These are phyloP conservation scores for Prunus fruticosa DNA, from an alignment of 306 rosid genomes.

Conservation along the genomic window DNA sequence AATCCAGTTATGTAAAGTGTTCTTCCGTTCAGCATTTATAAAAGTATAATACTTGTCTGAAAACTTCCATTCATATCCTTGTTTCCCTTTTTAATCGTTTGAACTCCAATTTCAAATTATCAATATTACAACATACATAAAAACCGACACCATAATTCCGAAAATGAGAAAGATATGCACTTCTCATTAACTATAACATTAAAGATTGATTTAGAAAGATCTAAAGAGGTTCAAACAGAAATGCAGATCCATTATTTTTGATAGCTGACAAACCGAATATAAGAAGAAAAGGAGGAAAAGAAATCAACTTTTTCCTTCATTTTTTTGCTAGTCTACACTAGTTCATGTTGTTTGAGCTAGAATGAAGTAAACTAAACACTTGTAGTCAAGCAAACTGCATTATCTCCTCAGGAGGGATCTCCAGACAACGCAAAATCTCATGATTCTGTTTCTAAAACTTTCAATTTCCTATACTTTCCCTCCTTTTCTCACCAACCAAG, in stretches of 20 bases:
- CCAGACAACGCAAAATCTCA: background rate
- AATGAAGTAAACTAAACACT: background rate
- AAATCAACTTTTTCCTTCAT: background rate
- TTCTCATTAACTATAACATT: background rate
- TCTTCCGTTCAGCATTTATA: background rate
- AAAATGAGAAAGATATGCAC: background rate
- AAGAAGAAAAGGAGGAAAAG: background rate
- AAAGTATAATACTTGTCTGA: background rate
- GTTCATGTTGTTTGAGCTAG: background rate
- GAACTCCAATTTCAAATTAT: background rate
- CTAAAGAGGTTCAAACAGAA: background rate
- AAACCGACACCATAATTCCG: background rate
- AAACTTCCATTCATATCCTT: background rate
- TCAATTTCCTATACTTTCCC: background rate
- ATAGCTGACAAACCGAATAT: background rate
- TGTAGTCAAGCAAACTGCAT: background rate
- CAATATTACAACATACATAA: background rate
- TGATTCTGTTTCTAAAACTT: background rate
- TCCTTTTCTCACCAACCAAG: slow-evolving; percentile 20
- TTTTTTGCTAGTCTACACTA: background rate
- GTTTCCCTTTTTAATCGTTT: background rate
- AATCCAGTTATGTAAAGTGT: background rate
- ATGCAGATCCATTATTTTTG: background rate
- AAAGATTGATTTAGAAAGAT: background rate
- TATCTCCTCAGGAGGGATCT: background rate